A percentile compares a stretch with the other conserved stretches of the same genome.
These are phyloP conservation scores for Tulasnella sp. DNA, from an alignment of 768 basidiomycete genomes.

Conservation along the genomic window DNA sequence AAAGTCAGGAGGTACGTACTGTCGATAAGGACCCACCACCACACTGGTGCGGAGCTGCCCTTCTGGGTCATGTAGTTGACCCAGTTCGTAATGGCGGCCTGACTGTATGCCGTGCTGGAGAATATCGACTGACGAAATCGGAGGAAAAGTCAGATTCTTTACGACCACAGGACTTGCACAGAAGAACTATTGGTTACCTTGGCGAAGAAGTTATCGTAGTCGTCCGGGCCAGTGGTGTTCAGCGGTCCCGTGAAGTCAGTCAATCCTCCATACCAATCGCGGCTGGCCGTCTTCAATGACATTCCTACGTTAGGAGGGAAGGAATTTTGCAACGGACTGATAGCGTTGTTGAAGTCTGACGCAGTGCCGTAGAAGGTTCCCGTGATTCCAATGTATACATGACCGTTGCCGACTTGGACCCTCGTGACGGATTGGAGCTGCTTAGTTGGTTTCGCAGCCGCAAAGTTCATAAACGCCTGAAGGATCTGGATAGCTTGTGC, in stretches of 20 bases:
- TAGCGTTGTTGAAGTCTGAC: conserved; percentile 14
- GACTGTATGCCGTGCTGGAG: neutral
- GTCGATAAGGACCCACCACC: conserved; percentile 5
- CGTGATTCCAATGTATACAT: conserved; percentile 10
- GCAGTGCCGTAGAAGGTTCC: conserved; percentile 24
- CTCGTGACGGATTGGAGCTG: conserved; percentile 17
- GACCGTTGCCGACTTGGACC: neutral
- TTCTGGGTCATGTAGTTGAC: neutral
- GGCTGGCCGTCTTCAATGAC: neutral
- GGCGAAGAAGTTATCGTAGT: conserved; percentile 24
- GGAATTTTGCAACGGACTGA: conserved; percentile 14
- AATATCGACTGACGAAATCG: neutral
- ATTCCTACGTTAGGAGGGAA: neutral
- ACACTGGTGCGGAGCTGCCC: neutral
- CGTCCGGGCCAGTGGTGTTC: neutral
- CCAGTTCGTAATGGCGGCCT: neutral
- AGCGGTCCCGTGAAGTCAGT: neutral
- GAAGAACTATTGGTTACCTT: too few species aligned
- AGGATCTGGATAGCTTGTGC: conserved; percentile 30
- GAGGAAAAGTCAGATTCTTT: too few species aligned
- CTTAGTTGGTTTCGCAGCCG: conserved; percentile 18
- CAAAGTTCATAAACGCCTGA: conserved; percentile 22
- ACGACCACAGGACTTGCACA: too few species aligned
- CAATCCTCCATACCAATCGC: neutral
- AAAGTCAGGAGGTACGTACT: neutral